A percentile compares a stretch with the other conserved stretches of the same genome.
Conservation (phyloP, 139 green algal species). For the Pseudopediastrum boryanum region DNA sequence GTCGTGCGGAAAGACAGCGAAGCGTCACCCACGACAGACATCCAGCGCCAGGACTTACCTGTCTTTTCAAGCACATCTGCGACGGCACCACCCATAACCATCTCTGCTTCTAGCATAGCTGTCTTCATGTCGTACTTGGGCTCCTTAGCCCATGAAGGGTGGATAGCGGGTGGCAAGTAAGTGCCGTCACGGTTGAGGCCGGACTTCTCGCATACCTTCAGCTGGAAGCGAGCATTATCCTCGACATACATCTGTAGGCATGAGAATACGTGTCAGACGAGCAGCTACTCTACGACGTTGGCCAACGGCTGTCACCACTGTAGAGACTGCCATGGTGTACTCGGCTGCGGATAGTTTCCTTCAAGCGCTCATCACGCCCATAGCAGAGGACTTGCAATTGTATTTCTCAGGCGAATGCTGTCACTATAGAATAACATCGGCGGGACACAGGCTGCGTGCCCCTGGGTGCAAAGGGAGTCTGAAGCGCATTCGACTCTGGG, state of each 20-base stretch:
- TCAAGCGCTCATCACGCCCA: no score
- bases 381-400: no score
- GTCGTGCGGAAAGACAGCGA: neutral
- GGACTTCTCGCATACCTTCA: slow-evolving; percentile 41
- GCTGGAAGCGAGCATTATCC: slow-evolving; percentile 44
- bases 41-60: slow-evolving; percentile 11
- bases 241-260: slow-evolving; percentile 46
- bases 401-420: no score
- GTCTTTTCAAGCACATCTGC: slow-evolving; percentile 54
- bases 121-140: slow-evolving; percentile 60
- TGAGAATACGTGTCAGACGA: no score
- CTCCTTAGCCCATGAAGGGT: slow-evolving; percentile 53
- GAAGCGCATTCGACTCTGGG: no score
- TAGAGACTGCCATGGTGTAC: no score
- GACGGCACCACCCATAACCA: slow-evolving; percentile 68
- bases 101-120: slow-evolving; percentile 72
- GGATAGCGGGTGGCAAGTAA: slow-evolving; percentile 59
- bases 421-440: no score
- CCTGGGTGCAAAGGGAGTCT: no score
- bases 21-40: neutral
- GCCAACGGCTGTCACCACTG: no score
- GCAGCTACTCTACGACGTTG: no score
- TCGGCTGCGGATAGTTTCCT: no score
- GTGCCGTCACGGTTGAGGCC: slow-evolving; percentile 49
- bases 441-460: no score